Evolutionary conservation across 192 early-diverging fungal species (phyloP).

Genomic region (Spizellomyces sp.): DNA sequence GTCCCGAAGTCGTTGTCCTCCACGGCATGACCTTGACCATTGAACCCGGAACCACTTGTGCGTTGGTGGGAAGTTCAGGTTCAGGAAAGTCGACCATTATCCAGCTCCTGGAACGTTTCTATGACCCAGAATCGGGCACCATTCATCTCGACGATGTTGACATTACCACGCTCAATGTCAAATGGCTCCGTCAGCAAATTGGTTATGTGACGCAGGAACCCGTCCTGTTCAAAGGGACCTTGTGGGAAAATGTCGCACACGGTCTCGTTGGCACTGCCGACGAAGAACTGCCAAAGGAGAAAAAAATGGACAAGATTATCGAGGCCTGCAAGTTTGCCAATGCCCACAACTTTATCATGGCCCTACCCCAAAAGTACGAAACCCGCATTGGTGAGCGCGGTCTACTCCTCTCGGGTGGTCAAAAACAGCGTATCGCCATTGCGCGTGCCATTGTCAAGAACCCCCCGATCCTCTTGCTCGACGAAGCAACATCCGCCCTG

Average conservation of each 20-base stretch:
- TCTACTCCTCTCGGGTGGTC: conserved; percentile 78
- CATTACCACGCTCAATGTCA: conserved; percentile 75
- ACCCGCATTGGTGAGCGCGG: conserved; percentile 81
- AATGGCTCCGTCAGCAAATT: conserved; percentile 82
- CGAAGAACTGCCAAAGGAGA: conserved; percentile 43
- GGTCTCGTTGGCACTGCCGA: conserved; percentile 57
- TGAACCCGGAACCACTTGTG: conserved; percentile 74
- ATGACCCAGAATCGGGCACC: conserved; percentile 56
- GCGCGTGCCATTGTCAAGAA: conserved; percentile 82
- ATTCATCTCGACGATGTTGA: conserved; percentile 77
- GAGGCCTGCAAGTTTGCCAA: conserved; percentile 61
- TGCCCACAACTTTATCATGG: conserved; percentile 82
- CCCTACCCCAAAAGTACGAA: conserved; percentile 79
- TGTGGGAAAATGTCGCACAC: conserved; percentile 78
- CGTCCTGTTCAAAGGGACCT: conserved; percentile 74
- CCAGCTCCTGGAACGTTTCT: conserved; percentile 84
- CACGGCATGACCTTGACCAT: conserved; percentile 56
- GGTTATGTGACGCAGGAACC: conserved; percentile 94
- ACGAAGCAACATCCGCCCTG: conserved; percentile 88
- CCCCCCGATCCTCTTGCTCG: conserved; percentile 80
- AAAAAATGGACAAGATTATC: conserved; percentile 41
- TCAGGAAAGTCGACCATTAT: conserved; percentile 84
- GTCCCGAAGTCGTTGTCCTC: conserved; percentile 64
- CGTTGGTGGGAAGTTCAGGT: conserved; percentile 83
- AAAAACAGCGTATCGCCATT: conserved; percentile 97